Conservation (phyloP, 495 filamentous ascomycete species). For the Viridothelium virens region DNA sequence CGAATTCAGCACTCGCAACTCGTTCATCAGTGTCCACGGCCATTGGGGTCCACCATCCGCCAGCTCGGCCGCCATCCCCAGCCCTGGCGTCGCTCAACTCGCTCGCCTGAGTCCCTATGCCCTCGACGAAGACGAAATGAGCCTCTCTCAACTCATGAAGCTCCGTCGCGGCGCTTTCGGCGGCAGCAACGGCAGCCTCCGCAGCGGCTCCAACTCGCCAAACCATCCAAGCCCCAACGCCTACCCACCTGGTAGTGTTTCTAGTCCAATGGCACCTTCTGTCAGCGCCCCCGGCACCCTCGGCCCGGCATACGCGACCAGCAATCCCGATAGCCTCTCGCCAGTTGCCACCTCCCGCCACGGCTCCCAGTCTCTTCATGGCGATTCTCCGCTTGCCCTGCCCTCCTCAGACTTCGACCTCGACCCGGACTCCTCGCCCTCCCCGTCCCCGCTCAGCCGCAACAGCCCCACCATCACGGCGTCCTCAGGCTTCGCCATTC, state of each 20-base stretch:
- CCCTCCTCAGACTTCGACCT: neutral
- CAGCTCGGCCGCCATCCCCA: constrained; percentile 36
- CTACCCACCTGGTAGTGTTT: constrained; percentile 11
- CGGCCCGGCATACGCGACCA: neutral
- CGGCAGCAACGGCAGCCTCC: constrained; percentile 65
- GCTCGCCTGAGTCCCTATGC: constrained; percentile 54
- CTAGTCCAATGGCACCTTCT: constrained; percentile 11
- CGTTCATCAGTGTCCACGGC: constrained; percentile 59
- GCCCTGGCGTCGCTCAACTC: constrained; percentile 63
- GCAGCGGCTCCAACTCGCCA: constrained; percentile 48
- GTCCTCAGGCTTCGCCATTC: neutral
- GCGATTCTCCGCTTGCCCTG: constrained; percentile 3
- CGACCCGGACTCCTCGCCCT: neutral
- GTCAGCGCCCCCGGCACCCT: neutral
- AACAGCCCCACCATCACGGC: neutral
- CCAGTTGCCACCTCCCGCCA: neutral
- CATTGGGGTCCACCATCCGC: constrained; percentile 42
- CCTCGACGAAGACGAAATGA: constrained; percentile 58
- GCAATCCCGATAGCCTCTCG: neutral
- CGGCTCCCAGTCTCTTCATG: neutral
- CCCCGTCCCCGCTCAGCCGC: constrained; percentile 1
- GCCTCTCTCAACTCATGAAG: constrained; percentile 60
- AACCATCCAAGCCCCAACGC: constrained; percentile 39
- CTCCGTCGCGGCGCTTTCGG: constrained; percentile 71
- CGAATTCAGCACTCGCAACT: constrained; percentile 92